Conservation (phyloP, 306 rosid genomes). For the Dalbergia cultrata region DNA sequence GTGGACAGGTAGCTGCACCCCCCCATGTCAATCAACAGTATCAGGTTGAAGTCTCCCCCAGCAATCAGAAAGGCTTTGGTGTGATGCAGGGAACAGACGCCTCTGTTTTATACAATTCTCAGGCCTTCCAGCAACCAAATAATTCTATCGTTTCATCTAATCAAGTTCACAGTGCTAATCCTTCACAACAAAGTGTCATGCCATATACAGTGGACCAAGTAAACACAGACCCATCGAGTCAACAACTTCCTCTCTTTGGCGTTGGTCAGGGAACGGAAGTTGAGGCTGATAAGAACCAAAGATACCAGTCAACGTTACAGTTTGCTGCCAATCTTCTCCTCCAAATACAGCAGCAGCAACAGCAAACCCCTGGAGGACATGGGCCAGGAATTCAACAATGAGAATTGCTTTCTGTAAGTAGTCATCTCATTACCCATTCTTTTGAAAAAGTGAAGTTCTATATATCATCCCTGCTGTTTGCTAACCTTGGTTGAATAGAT, state of each 20-base stretch:
- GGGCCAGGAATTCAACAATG: constrained; percentile 85
- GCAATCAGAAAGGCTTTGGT: constrained; percentile 65
- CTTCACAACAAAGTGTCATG: constrained; percentile 58
- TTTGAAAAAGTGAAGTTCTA: constrained; percentile 15
- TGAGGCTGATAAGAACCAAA: constrained; percentile 90
- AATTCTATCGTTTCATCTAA: constrained; percentile 57
- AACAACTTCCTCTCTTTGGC: constrained; percentile 72
- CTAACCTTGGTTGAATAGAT: constrained; percentile 29
- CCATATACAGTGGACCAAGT: constrained; percentile 64
- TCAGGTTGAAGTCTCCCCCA: constrained; percentile 63
- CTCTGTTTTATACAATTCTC: constrained; percentile 66
- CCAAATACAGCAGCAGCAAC: constrained; percentile 84
- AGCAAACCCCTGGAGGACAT: constrained; percentile 69
- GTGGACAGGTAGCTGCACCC: constrained; percentile 64
- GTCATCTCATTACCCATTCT: constrained; percentile 41
- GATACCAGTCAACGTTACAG: constrained; percentile 76
- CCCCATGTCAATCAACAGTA: constrained; percentile 65
- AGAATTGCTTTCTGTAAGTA: constrained; percentile 65
- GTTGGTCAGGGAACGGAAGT: constrained; percentile 74
- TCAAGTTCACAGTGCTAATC: constrained; percentile 68
- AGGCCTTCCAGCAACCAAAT: constrained; percentile 65
- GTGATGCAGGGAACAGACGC: constrained; percentile 67
- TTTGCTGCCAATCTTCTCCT: constrained; percentile 96
- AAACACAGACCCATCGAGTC: constrained; percentile 68
- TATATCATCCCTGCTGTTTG: constrained; percentile 41